Evolutionary conservation across 129 eudicot genomes (phyloP), one percentile per base, ranked within the genome.

Genomic region (Kitagawia praeruptora): DNA sequence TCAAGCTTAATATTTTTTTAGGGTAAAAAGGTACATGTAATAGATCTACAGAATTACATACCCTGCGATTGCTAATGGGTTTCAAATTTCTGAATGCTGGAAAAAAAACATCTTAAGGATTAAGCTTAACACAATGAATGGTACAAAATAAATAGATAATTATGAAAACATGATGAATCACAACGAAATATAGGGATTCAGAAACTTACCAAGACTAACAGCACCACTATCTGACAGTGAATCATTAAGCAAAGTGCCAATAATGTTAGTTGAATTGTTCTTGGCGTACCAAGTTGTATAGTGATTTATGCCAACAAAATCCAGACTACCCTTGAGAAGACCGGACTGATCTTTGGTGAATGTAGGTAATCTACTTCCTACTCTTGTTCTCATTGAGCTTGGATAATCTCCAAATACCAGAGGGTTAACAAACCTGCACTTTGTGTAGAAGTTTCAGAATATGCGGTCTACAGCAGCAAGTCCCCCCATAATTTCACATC

Each of bases 351-450:
- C 82, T 84, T 77, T 47, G 25, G 98, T 76, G 82, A 96, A 92
- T 80, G 28, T 89, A 9, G 98, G 99, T 84, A 96, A 77, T 34
- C 97, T 77, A 75, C 76, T 83, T 82, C 91, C 91, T 5, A 90
- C 99, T 80, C 97, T 91, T 8, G 79, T 83, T 79, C 82, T 89
- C 99, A 96, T 96, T n/a, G 94, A 80, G 74, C 76, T 85, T 2
- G 99, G 99, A 82, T 96, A 96, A 73, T 90, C 95, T 41, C 99
- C 99, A 15, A 78, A 79, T 64, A 92, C 81, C 72, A 96, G 48
- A 18, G 98, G 98, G 63, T 96, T 96, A 13, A 96, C 58, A 77
- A 92, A 96, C 99, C 99, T 96, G 77, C 69, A 83, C 2, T 76
- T 4, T 2, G 7, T 79, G 27, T 46, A 28, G 39, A 76, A 76